Conservation (phyloP, 352 stramenopile species). For the Phytophthora multivora region DNA sequence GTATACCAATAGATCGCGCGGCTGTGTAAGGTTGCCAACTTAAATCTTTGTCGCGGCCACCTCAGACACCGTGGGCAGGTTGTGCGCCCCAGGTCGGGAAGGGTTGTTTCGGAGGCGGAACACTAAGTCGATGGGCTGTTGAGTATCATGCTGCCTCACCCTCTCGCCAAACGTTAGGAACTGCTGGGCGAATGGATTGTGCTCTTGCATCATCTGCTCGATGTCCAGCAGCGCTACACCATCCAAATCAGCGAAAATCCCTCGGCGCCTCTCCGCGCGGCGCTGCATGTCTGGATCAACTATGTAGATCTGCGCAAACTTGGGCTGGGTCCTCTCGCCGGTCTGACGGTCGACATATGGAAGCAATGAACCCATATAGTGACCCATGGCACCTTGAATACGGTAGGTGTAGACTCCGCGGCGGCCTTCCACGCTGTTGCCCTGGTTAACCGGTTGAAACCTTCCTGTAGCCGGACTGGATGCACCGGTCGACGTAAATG, state of each 20-base stretch:
- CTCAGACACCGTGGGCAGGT: conserved; percentile 4
- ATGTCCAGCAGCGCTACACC: background rate
- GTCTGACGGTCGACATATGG: background rate
- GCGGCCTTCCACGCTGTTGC: background rate
- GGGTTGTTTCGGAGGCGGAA: background rate
- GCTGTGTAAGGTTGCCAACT: background rate
- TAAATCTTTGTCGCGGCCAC: background rate
- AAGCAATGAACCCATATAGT: conserved; percentile 1
- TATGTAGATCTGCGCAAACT: conserved; percentile 24
- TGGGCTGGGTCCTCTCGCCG: background rate
- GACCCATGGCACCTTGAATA: background rate
- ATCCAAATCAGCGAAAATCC: background rate
- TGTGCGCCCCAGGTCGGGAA: conserved; percentile 1
- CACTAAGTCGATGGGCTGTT: background rate
- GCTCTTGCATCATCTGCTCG: conserved; percentile 6
- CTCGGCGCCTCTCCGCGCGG: background rate
- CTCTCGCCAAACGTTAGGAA: conserved; percentile 1
- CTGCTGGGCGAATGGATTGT: conserved; percentile 22
- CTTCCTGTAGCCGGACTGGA: no score
- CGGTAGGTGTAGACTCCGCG: conserved; percentile 1
- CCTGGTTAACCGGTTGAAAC: background rate
- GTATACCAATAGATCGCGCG: background rate
- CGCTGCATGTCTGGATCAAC: conserved; percentile 7
- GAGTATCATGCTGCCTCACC: background rate
- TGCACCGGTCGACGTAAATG: no score